Evolutionary conservation across 1,139 yeast genomes (phyloP).

Genomic region (Geotrichum siamense): DNA sequence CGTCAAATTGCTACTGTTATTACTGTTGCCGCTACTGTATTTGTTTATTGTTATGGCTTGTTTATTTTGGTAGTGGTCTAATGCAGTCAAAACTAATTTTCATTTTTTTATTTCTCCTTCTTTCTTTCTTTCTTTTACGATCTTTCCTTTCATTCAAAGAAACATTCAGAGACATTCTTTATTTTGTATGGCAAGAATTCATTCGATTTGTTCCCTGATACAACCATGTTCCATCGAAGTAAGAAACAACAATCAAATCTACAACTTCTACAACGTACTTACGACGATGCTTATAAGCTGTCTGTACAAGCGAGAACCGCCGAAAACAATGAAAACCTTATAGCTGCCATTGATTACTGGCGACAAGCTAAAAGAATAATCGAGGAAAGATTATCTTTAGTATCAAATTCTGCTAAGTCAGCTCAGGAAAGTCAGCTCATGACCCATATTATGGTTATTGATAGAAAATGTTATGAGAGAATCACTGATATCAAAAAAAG

Average conservation of each 20-base stretch:
- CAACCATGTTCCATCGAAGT: too few species aligned
- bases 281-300: slow-evolving; percentile 35
- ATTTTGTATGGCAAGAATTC: too few species aligned
- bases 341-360: slow-evolving; percentile 31
- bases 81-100: too few species aligned
- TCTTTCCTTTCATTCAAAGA: too few species aligned
- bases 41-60: too few species aligned
- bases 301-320: slow-evolving; percentile 33
- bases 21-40: too few species aligned
- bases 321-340: slow-evolving; percentile 30
- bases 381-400: slow-evolving; percentile 25
- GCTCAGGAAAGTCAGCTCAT: slow-evolving; percentile 30
- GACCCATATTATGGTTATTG: slow-evolving; percentile 32
- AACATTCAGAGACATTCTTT: too few species aligned
- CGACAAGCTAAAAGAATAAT: slow-evolving; percentile 28
- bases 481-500: slow-evolving; percentile 24
- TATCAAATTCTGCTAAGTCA: slow-evolving; percentile 26
- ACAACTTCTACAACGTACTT: slow-evolving; percentile 27
- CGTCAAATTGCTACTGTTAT: too few species aligned
- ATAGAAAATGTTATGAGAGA: slow-evolving; percentile 35
- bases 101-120: too few species aligned
- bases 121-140: too few species aligned
- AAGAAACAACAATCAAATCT: slow-evolving; percentile 16
- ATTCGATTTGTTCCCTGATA: too few species aligned
- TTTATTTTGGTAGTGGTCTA: too few species aligned